A percentile compares a stretch with the other conserved stretches of the same genome.
phyloP scores from a whole-genome alignment of 345 rosid species.

The Camelina sativa region DNA sequence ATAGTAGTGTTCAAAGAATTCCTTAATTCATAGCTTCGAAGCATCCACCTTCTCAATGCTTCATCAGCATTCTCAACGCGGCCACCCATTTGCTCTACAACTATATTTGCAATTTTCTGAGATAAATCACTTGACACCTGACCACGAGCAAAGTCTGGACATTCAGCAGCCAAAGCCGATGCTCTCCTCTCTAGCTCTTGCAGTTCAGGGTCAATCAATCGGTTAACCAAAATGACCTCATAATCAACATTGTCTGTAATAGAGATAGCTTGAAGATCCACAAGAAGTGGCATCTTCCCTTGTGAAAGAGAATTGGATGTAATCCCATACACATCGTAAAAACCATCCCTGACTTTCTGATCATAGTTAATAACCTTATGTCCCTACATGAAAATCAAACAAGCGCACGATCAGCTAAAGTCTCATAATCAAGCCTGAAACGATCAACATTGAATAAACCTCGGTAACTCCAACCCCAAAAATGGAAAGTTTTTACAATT shows the following conservation, averaged over 20 bases:
- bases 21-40: conserved; percentile 64
- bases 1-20: conserved; percentile 61
- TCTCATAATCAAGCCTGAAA: conserved; percentile 12
- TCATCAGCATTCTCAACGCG: conserved; percentile 87
- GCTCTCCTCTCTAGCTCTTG: conserved; percentile 74
- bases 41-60: conserved; percentile 73
- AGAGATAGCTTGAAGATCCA: conserved; percentile 81
- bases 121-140: conserved; percentile 60
- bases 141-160: conserved; percentile 49
- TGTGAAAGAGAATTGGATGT: conserved; percentile 61
- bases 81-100: conserved; percentile 93
- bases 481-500: not conserved
- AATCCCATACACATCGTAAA: conserved; percentile 79
- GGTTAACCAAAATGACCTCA: conserved; percentile 82
- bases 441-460: conserved; percentile 10
- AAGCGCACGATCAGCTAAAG: conserved; percentile 27
- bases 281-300: conserved; percentile 82
- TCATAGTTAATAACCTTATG: conserved; percentile 83
- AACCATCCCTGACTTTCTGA: conserved; percentile 87
- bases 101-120: conserved; percentile 88
- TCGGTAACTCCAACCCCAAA: not conserved
- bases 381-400: conserved; percentile 51
- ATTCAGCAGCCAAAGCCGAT: conserved; percentile 54
- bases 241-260: conserved; percentile 66
- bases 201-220: conserved; percentile 70